Percentiles rank a stretch among this genome's conserved stretches.
These are phyloP conservation scores for Pseudocercospora vitis DNA, from an alignment of 2,329 filamentous ascomycete species.

Conservation along the genomic window DNA sequence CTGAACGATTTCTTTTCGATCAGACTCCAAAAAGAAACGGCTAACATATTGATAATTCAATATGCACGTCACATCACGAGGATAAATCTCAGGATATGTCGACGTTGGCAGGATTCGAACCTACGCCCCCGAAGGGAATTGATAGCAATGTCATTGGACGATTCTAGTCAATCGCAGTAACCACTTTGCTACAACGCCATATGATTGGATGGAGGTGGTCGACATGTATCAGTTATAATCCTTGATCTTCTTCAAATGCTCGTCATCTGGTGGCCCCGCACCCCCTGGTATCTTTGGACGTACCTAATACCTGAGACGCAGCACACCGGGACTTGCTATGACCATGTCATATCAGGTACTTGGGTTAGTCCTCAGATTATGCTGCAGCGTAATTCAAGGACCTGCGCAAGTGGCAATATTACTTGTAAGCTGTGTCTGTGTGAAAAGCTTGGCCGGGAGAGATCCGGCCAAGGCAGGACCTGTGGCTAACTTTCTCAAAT, in stretches of 20 bases:
- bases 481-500: too few relatives aligned
- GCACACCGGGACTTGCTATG: too few relatives aligned
- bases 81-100: background rate
- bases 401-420: background rate
- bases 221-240: background rate
- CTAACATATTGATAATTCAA: too few relatives aligned
- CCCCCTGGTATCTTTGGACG: too few relatives aligned
- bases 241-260: too few relatives aligned
- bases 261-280: too few relatives aligned
- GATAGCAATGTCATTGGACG: constrained; percentile 29
- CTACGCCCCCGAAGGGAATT: constrained; percentile 36
- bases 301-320: too few relatives aligned
- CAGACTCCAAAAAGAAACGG: background rate
- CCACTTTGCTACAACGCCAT: constrained; percentile 33
- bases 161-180: constrained; percentile 38
- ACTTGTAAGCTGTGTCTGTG: background rate
- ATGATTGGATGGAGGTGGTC: background rate
- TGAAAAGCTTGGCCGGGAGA: background rate
- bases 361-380: too few relatives aligned
- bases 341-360: too few relatives aligned
- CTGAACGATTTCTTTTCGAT: too few relatives aligned
- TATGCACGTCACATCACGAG: too few relatives aligned
- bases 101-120: constrained; percentile 27
- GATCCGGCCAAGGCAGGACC: too few relatives aligned
- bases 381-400: background rate